Evolutionary conservation across 352 stramenopile genomes (phyloP).

Genomic region (Globisporangium acanthophoron): DNA sequence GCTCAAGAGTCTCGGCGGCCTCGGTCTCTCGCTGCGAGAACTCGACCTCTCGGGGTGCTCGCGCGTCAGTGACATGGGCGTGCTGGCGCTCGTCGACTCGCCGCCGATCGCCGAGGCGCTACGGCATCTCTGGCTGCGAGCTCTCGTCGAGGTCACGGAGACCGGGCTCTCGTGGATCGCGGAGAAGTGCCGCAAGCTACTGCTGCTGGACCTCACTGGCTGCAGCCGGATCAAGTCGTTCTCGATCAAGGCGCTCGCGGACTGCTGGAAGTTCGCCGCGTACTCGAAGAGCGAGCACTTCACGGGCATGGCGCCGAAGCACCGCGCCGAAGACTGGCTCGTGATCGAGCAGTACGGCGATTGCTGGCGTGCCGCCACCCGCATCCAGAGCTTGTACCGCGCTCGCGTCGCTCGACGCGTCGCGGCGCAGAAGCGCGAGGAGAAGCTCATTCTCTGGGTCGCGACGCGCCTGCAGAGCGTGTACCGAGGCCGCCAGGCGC

Average conservation of each 20-base stretch:
- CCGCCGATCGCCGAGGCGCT: conserved; percentile 27
- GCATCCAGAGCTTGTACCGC: conserved; percentile 67
- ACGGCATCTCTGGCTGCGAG: conserved; percentile 59
- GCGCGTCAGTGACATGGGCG: conserved; percentile 66
- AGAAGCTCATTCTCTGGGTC: conserved; percentile 46
- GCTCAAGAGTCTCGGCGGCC: conserved; percentile 31
- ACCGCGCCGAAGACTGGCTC: conserved; percentile 72
- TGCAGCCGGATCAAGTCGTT: conserved; percentile 37
- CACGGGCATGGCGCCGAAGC: conserved; percentile 68
- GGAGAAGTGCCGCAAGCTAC: conserved; percentile 55
- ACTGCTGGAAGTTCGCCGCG: conserved; percentile 54
- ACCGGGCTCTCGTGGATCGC: conserved; percentile 84
- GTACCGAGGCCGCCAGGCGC: conserved; percentile 53
- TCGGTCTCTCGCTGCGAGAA: conserved; percentile 58
- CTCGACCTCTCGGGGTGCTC: conserved; percentile 77
- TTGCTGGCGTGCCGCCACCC: conserved; percentile 55
- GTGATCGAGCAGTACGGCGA: conserved; percentile 85
- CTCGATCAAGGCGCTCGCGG: conserved; percentile 50
- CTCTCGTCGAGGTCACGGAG: conserved; percentile 59
- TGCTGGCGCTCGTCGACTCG: conserved; percentile 70
- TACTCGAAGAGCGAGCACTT: conserved; percentile 45
- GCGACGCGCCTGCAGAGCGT: conserved; percentile 57
- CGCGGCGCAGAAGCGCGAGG: conserved; percentile 37
- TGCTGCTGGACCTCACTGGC: conserved; percentile 60
- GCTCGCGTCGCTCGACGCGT: conserved; percentile 38